phyloP scores from a whole-genome alignment of 441 rosid genomes.

The Bruguiera hainesii region DNA sequence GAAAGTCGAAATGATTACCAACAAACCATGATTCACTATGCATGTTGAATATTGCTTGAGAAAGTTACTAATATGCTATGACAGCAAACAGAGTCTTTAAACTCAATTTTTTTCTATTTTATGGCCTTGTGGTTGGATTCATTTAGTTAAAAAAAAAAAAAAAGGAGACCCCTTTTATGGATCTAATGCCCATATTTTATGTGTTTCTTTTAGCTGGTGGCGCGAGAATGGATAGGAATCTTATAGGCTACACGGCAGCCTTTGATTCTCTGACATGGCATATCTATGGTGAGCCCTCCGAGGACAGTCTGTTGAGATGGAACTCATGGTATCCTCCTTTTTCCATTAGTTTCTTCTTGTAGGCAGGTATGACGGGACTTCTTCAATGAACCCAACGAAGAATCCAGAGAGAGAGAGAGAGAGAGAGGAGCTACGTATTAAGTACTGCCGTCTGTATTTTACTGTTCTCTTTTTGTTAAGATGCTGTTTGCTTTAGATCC shows the following conservation, averaged over 20 bases:
- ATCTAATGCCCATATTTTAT: background rate
- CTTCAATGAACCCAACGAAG: background rate
- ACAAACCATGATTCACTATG: no score
- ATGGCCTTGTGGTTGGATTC: background rate
- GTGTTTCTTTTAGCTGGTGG: background rate
- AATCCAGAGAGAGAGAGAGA: background rate
- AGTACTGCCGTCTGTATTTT: no score
- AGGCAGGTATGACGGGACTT: background rate
- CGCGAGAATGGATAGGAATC: background rate
- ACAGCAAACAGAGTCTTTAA: no score
- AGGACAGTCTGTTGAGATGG: background rate
- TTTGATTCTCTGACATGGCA: background rate
- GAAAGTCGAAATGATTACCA: no score
- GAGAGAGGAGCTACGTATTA: background rate
- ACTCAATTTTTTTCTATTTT: background rate
- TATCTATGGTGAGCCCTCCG: background rate
- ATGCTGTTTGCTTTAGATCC: constrained; percentile 1
- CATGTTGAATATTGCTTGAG: no score
- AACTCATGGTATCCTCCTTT: background rate
- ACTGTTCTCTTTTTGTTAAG: background rate
- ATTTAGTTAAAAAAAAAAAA: background rate
- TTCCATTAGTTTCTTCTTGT: background rate
- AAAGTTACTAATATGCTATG: no score
- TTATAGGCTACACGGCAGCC: background rate
- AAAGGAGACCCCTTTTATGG: background rate